phyloP scores from a whole-genome alignment of 192 early-diverging fungal genomes.

The Backusella sp. region DNA sequence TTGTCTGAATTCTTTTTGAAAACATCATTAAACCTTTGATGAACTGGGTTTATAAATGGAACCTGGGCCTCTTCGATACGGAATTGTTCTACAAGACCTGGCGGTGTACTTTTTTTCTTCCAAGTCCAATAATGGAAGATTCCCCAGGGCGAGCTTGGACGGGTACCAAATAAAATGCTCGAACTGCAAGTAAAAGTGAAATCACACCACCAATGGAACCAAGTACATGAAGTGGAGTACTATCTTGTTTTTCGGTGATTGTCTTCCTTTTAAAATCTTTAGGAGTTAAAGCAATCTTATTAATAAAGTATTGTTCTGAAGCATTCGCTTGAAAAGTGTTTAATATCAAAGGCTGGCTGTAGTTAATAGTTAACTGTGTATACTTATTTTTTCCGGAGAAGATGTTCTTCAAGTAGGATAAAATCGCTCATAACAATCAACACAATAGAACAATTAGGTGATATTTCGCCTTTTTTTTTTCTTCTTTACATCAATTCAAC shows the following conservation, averaged over 20 bases:
- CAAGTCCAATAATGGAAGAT: background rate
- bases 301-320: no score
- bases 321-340: no score
- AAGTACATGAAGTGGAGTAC: background rate
- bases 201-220: constrained; percentile 12
- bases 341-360: no score
- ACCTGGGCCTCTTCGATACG: background rate
- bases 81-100: background rate
- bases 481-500: no score
- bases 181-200: constrained; percentile 6
- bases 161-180: constrained; percentile 1
- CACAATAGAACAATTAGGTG: no score
- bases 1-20: background rate
- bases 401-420: no score
- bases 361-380: no score
- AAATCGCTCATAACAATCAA: no score
- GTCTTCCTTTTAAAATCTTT: background rate
- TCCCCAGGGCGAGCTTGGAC: constrained; percentile 1
- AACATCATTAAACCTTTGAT: background rate
- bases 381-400: no score
- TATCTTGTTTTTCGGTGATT: constrained; percentile 4
- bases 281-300: no score
- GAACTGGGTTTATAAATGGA: background rate
- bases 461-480: no score
- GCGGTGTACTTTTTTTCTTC: background rate